Conservation (phyloP, 176 grass and related monocot genomes). For the Musa schizocarpa region DNA sequence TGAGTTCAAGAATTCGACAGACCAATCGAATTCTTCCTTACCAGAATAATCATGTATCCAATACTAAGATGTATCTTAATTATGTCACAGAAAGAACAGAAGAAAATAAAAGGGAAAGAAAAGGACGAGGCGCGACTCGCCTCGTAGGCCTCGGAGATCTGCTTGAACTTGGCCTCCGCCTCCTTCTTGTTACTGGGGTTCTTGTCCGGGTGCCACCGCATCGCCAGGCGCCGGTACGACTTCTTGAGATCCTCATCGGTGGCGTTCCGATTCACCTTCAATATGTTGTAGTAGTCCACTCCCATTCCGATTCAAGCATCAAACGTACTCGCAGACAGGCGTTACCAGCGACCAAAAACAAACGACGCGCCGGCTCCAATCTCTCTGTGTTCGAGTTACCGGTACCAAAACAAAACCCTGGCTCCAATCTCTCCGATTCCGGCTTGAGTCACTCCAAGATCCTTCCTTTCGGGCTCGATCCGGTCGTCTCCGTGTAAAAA, state of each 20-base stretch:
- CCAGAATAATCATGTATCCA: too few species aligned
- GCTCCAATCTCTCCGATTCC: too few species aligned
- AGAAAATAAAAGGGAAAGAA: neutral
- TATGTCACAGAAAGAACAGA: neutral
- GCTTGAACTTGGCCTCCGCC: slow-evolving; percentile 65
- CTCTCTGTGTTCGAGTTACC: too few species aligned
- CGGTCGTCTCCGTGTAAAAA: too few species aligned
- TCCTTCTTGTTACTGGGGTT: slow-evolving; percentile 46
- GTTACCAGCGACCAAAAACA: too few species aligned
- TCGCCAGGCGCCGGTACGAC: slow-evolving; percentile 53
- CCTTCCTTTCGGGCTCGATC: too few species aligned
- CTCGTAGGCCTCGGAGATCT: slow-evolving; percentile 72
- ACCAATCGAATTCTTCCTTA: too few species aligned
- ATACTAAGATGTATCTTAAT: neutral
- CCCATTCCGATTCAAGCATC: neutral
- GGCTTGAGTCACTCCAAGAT: too few species aligned
- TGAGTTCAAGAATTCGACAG: too few species aligned
- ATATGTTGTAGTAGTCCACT: slow-evolving; percentile 83
- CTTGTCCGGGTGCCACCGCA: slow-evolving; percentile 81
- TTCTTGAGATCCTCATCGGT: slow-evolving; percentile 56
- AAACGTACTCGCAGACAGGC: too few species aligned
- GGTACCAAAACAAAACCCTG: too few species aligned
- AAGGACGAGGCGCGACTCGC: slow-evolving; percentile 18
- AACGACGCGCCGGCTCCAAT: too few species aligned
- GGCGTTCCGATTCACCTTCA: slow-evolving; percentile 65